Evolutionary conservation across 1,139 yeast genomes (phyloP), one percentile per base, ranked within the genome.

Genomic region (Pichia norvegensis): DNA sequence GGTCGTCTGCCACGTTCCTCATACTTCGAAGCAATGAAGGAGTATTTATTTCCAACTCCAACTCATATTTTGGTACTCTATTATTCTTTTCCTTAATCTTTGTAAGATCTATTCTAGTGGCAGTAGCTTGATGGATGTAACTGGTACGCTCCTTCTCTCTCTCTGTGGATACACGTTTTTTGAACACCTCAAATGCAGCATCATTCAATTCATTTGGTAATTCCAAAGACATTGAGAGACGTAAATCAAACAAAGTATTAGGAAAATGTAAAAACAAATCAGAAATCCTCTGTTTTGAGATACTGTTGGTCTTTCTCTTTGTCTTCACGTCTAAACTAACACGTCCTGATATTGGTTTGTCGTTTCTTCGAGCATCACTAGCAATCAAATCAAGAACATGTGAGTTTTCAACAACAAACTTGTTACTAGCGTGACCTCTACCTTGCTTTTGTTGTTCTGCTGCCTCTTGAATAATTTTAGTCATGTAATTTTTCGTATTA

Each of bases 191-290:
- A 68, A 57, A 59, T 31, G 76, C 70, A 55, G 78, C 76, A 48
- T 78, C 80, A 52, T 75, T 76, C 25, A 62, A 46, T 41, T 71
- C 70, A 35, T 78, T 74, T 1, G 95, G 95, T 52, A 79, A 63
- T 77, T 88, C 97, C 31, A 84, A 65, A 35, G 88, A 79, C 52
- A 88, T 67, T 11, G 95, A 80, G 36, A 88, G 68, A 56, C 95
- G 72, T 53, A 83, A 70, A 62, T 88, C 97, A 59, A 81, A 81
- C 65, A 81, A 72, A 25, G 85, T 78, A 51, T 85, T 82, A 1
- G 96, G 96, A 46, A 84, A 76, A 58, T 77, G 80, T 31, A 88
- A 70, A 58, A 78, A 76, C 49, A 88, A 65, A 60, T 85, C 88
- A 3, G 85, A 76, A 10, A 87, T 67, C 46, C 92, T 72, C 52